Evolutionary conservation across 768 basidiomycete species (phyloP), one percentile per base, ranked within the genome.

Genomic region (Pseudohyphozyma bogoriensis): DNA sequence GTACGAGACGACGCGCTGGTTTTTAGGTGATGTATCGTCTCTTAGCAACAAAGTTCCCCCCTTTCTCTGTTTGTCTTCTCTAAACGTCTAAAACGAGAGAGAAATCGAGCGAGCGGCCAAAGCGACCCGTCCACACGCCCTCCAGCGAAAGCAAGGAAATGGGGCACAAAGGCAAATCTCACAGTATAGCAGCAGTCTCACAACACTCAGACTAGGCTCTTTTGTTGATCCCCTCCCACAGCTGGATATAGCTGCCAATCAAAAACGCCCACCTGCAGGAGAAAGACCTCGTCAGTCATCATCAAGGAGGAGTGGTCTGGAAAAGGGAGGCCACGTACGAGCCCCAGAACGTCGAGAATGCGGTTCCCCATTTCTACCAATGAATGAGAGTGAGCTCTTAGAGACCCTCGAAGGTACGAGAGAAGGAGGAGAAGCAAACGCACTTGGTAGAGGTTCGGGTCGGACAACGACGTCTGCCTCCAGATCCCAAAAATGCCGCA

Each of bases 291-390:
- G 11, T 40, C 37, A 40, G 18, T 20, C 16, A 22, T 7, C 16
- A 18, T 20, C 29, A 52, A 51, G 7, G 16, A 11, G 29, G 28
- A 24, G 33, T 31, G 16, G 26, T 12, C 13, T 5, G 8, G 45
- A 15, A 1, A 4, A 10, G 7, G 16, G 15, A 26, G 45, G 22
- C 24, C 6, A 46, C 45, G 51, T 58, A 68, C 29, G 47, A 55
- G 15, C 67, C 64, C 64, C 64, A 65, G 28, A 58, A 68, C 24
- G 67, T 64, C 32, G 60, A 65, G 31, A 65, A 65, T 20, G 64
- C 60, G 32, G 58, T 62, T 9, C 60, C 63, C 63, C 63, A 64
- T 39, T 62, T 54, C 56, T 61, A 49, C 18, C 35, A 58, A n/a
- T 28, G 33, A 1, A 15, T 31, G 7, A 46, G 39, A 12, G 36